Evolutionary conservation across 2,329 filamentous ascomycete species (phyloP).

Genomic region (Microdochium trichocladiopsis): DNA sequence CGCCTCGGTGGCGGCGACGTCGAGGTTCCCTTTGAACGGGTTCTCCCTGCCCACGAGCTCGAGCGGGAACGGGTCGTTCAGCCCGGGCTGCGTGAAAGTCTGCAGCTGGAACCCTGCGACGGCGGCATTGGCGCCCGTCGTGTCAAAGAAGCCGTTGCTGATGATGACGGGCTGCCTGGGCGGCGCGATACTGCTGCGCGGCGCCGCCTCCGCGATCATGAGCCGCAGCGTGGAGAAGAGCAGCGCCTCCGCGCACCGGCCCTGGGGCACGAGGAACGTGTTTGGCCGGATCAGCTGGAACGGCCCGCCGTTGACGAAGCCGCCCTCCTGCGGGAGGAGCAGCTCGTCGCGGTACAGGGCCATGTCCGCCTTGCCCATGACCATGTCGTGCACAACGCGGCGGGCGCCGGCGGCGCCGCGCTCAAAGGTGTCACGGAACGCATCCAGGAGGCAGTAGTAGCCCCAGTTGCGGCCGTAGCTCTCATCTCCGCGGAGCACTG

Average conservation of each 20-base stretch:
- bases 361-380: constrained; percentile 4
- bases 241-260: constrained; percentile 12
- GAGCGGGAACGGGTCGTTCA: constrained; percentile 7
- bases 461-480: constrained; percentile 16
- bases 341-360: constrained; percentile 7
- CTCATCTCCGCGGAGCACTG: constrained; percentile 16
- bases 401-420: constrained; percentile 4
- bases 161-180: constrained; percentile 3
- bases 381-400: not conserved
- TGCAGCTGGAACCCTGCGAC: constrained; percentile 9
- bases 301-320: constrained; percentile 12
- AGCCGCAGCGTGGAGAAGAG: constrained; percentile 11
- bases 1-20: constrained; percentile 7
- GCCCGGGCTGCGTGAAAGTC: constrained; percentile 9
- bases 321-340: constrained; percentile 4
- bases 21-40: constrained; percentile 10
- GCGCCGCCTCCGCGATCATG: not conserved
- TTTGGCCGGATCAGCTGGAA: constrained; percentile 10
- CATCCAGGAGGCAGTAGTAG: constrained; percentile 16
- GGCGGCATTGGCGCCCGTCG: constrained; percentile 10
- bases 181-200: not conserved
- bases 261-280: constrained; percentile 16
- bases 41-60: constrained; percentile 8
- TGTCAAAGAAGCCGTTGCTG: constrained; percentile 15
- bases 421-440: constrained; percentile 15